Conservation (phyloP, 768 basidiomycete species). For the Tylopilus felleus region DNA sequence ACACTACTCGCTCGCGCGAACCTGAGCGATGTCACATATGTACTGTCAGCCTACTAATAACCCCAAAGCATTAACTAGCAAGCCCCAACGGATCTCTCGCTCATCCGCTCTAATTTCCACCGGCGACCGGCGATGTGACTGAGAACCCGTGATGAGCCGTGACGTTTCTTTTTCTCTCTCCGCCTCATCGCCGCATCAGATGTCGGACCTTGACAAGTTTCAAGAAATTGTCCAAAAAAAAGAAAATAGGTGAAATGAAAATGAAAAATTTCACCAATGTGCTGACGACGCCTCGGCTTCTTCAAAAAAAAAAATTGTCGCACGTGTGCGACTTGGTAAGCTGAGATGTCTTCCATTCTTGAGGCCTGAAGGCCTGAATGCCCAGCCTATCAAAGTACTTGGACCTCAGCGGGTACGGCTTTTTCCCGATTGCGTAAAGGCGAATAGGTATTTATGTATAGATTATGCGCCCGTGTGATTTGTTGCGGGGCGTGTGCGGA, state of each 20-base stretch:
- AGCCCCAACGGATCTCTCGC: neutral
- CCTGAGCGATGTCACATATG: neutral
- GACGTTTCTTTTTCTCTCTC: constrained; percentile 1
- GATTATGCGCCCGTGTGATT: neutral
- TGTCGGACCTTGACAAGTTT: constrained; percentile 3
- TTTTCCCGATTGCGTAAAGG: constrained; percentile 1
- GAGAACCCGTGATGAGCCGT: neutral
- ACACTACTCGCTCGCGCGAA: too few relatives aligned
- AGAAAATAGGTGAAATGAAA: neutral
- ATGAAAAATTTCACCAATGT: neutral
- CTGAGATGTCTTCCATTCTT: neutral
- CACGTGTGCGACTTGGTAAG: neutral
- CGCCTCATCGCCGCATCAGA: constrained; percentile 10
- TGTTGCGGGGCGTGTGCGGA: neutral
- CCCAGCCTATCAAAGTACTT: neutral
- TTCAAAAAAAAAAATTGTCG: neutral
- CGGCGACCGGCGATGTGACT: constrained; percentile 1
- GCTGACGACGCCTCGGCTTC: neutral
- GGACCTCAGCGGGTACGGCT: constrained; percentile 4
- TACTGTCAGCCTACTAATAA: neutral
- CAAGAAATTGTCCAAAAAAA: neutral
- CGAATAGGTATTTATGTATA: neutral
- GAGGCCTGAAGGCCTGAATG: neutral
- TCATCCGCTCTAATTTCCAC: neutral
- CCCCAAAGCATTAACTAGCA: neutral